Evolutionary conservation across 768 basidiomycete species (phyloP).

Genomic region (Collybia nuda): DNA sequence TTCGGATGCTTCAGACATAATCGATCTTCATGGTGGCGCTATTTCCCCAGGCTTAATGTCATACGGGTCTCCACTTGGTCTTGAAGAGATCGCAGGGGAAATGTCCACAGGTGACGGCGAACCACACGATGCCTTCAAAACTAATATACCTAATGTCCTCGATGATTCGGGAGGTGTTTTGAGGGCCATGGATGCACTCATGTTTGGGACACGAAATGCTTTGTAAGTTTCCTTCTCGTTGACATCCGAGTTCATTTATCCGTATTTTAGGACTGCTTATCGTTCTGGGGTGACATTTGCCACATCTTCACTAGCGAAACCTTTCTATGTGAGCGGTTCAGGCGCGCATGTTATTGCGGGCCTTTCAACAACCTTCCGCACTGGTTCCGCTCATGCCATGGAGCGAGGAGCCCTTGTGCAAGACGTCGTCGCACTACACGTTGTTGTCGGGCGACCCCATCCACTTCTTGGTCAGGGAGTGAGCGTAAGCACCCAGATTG

Average conservation of each 20-base stretch:
- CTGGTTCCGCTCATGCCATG: slow-evolving; percentile 57
- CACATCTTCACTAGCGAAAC: slow-evolving; percentile 47
- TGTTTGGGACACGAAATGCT: slow-evolving; percentile 71
- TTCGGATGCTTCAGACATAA: slow-evolving; percentile 19
- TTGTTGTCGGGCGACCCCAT: slow-evolving; percentile 45
- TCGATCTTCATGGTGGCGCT: slow-evolving; percentile 71
- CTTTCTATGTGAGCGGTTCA: slow-evolving; percentile 35
- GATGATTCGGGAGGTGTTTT: slow-evolving; percentile 54
- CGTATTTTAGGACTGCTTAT: slow-evolving; percentile 52
- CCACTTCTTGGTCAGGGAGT: slow-evolving; percentile 31
- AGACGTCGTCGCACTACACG: slow-evolving; percentile 61
- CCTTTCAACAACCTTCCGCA: slow-evolving; percentile 60
- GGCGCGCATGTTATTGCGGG: slow-evolving; percentile 53
- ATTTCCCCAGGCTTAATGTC: slow-evolving; percentile 67
- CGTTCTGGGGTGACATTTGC: slow-evolving; percentile 66
- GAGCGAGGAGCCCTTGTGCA: slow-evolving; percentile 61
- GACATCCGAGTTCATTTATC: neutral
- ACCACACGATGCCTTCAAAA: slow-evolving; percentile 54
- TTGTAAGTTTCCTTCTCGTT: slow-evolving; percentile 46
- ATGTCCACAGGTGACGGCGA: slow-evolving; percentile 64
- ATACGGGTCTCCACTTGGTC: slow-evolving; percentile 68
- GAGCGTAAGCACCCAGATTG: slow-evolving; percentile 69
- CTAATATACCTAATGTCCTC: slow-evolving; percentile 40
- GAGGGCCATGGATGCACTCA: slow-evolving; percentile 67
- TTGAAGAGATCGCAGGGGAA: slow-evolving; percentile 75